Base-by-base conservation (phyloP, 768 basidiomycete species). In the Trametes maxima region DNA sequence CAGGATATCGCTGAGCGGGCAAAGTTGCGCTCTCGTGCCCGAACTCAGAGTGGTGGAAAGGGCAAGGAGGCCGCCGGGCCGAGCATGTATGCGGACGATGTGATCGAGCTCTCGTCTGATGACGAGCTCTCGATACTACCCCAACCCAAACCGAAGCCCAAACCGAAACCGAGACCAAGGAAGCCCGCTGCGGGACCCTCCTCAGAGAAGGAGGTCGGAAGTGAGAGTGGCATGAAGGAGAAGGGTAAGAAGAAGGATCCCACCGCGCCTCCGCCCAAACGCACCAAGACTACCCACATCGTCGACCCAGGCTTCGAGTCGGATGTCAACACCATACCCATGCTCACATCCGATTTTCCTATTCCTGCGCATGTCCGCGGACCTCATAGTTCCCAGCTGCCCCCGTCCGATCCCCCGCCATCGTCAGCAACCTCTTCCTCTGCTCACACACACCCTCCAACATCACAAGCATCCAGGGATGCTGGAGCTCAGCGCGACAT, bases 1-100 rank as follows among this genome's bases (percentile, higher is more conserved):
- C 57, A 47, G 14, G 70, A 70, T 46, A 73, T 75, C 42, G 71
- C 74, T 2, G 74, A 75, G 40, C 70, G 73, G 8, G 68, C 73
- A 16, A 75, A 75, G 62, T 54, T 71, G 37, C 72, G 74, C 11
- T 66, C 70, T 1, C 69, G 73, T 37, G 68, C 65, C 2, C 64
- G 67, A 21, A 59, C 67, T 12, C 25, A 59, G 49, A 24, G 21
- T 6, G 24, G n/a, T 33, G 35, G 35, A 17, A 66, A 54, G 56
- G 55, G 45, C 19, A 58, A 50, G 57, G 50, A 24, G 43, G 54
- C 36, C 14, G 1, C 37, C 37, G 40, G 25, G 2, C 13, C 35
- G 43, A 37, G 33, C 35, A 28, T 24, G 40, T 16, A 35, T 8
- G 52, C 12, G 1, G 36, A 60, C 33, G 73, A 72, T 14, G 57